These are phyloP conservation scores for Diplocarpon mali DNA, from an alignment of 2,329 filamentous ascomycete species.

Conservation along the genomic window DNA sequence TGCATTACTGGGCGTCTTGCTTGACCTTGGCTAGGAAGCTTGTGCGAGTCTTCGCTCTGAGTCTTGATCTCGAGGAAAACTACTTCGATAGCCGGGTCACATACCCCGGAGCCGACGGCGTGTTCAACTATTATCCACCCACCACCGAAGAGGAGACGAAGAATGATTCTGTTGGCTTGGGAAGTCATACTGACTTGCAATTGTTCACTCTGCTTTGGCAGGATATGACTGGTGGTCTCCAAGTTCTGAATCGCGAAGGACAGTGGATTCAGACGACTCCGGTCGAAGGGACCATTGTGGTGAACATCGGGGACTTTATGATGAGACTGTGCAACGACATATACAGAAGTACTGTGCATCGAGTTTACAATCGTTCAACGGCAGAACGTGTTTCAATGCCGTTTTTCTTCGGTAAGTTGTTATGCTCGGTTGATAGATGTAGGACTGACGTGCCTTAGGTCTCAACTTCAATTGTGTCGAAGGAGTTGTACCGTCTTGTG, in stretches of 20 bases:
- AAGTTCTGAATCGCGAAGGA: conserved; percentile 32
- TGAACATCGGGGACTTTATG: conserved; percentile 43
- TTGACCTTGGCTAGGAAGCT: conserved; percentile 40
- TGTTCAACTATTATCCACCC: conserved; percentile 36
- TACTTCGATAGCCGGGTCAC: conserved; percentile 44
- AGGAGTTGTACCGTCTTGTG: conserved; percentile 37
- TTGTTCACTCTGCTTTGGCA: conserved; percentile 40
- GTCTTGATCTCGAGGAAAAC: conserved; percentile 41
- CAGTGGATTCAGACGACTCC: conserved; percentile 35
- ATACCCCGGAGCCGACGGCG: conserved; percentile 38
- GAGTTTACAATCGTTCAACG: conserved; percentile 34
- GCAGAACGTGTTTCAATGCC: conserved; percentile 41
- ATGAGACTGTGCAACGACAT: conserved; percentile 39
- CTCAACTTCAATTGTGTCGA: conserved; percentile 39
- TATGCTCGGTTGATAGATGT: background rate
- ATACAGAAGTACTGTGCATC: conserved; percentile 40
- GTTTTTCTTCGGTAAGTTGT: conserved; percentile 39
- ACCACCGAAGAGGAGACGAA: conserved; percentile 26
- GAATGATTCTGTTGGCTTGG: conserved; percentile 31
- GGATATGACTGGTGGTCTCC: conserved; percentile 33
- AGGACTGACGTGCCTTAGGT: too few relatives aligned
- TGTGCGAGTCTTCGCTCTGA: conserved; percentile 42
- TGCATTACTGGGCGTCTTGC: conserved; percentile 38
- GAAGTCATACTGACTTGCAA: conserved; percentile 38
- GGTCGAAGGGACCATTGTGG: conserved; percentile 36